phyloP scores from a whole-genome alignment of 1,284 basidiomycete genomes.

The Marasmius tenuissimus region DNA sequence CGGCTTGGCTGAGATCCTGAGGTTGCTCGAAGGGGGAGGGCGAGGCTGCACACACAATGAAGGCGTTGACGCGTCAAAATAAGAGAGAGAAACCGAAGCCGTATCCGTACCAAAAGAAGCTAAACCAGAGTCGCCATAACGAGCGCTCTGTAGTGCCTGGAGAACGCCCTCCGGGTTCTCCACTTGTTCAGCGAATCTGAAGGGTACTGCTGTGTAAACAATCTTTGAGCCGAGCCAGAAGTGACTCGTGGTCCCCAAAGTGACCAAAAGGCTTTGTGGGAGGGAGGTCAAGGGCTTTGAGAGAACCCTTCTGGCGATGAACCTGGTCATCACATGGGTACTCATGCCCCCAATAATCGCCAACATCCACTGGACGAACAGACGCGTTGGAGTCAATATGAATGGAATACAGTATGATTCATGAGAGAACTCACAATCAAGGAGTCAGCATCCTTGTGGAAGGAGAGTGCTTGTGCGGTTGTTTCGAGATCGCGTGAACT shows the following conservation, averaged over 20 bases:
- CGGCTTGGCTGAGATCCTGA: background rate
- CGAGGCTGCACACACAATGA: too few relatives aligned
- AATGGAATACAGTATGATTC: background rate
- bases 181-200: conserved; percentile 2
- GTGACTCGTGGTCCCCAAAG: background rate
- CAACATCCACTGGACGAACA: too few relatives aligned
- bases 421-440: background rate
- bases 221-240: background rate
- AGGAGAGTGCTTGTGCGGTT: background rate
- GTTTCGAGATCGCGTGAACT: background rate
- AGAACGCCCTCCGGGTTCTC: conserved; percentile 9
- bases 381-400: too few relatives aligned
- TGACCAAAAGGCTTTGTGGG: background rate
- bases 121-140: background rate
- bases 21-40: too few relatives aligned
- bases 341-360: too few relatives aligned
- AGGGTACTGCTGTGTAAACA: background rate
- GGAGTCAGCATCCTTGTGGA: background rate
- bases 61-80: too few relatives aligned
- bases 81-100: too few relatives aligned
- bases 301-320: too few relatives aligned
- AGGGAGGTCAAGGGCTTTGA: too few relatives aligned
- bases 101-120: background rate
- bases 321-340: too few relatives aligned
- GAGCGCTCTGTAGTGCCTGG: conserved; percentile 1